phyloP scores from a whole-genome alignment of 257 asterid genomes.

The Fraxinus quadrangulata region DNA sequence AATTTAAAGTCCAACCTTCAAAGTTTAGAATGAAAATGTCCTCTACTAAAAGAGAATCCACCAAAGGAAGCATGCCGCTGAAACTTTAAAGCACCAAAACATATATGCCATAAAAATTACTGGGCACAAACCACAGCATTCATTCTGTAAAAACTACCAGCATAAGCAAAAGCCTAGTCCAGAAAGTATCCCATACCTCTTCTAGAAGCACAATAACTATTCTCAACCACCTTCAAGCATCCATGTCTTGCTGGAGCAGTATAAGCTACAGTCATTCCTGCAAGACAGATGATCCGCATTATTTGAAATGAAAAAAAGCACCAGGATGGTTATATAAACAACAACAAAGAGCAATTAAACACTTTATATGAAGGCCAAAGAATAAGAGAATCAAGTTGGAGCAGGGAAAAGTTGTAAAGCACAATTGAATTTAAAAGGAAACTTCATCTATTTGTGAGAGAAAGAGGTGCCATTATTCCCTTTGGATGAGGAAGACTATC shows the following conservation, averaged over 20 bases:
- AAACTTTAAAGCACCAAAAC: constrained; percentile 13
- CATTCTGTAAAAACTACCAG: constrained; percentile 13
- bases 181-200: constrained; percentile 53
- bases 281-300: constrained; percentile 23
- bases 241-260: constrained; percentile 75
- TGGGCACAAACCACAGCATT: constrained; percentile 1
- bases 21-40: constrained; percentile 8
- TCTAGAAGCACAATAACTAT: constrained; percentile 83
- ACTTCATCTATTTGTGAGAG: constrained; percentile 4
- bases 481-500: background rate
- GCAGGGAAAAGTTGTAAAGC: background rate
- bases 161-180: constrained; percentile 18
- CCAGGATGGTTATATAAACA: background rate
- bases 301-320: constrained; percentile 4
- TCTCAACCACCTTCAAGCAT: constrained; percentile 94
- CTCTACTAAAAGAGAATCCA: background rate
- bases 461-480: constrained; percentile 5
- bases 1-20: constrained; percentile 1
- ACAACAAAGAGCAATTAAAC: background rate
- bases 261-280: constrained; percentile 79
- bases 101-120: background rate
- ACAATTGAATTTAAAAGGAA: constrained; percentile 4
- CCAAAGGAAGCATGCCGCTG: background rate
- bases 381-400: constrained; percentile 15
- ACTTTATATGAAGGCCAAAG: constrained; percentile 5